Base-by-base conservation (phyloP, 768 basidiomycete genomes). In the Neoboletus magnificus region DNA sequence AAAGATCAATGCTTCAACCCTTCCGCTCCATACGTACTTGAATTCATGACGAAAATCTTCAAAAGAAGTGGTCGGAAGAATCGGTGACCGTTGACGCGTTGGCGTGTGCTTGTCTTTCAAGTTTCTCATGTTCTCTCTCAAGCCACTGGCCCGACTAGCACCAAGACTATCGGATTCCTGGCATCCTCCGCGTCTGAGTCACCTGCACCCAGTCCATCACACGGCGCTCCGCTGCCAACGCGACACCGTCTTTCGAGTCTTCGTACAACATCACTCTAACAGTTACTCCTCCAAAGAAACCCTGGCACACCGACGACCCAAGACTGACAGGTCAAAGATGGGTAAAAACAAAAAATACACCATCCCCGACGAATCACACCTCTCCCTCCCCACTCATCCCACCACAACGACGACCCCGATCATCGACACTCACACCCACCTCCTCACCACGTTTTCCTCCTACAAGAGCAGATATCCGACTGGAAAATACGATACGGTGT, bases 361-460 rank as follows among this genome's bases (percentile, higher is more conserved):
- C 30, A 41, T 65, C 9, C 71, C 73, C 0, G 18, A 64, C 45
- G 76, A 77, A 56, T 64, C 69, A 27, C 63, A 72, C 48, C 74
- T 77, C 32, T 35, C 57, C 2, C 65, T 77, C 4, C 74, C 76
- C 6, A 52, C 49, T 1, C 72, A 71, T 40, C 48, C 60, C 15
- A 49, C 39, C 44, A 41, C 62, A 30, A 48, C 62, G 3, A 45
- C 61, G 20, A 65, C 60, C 3, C 72, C 78, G 3, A 82, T 93
- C 61, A 76, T 93, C 18, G 92, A 94, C 72, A 93, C 91, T 0
- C 92, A 94, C 72, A 91, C 89, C 0, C 92, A 93, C 63, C 74
- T 93, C n/a, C 76, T 85, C 10, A 82, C 87, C 0, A 94, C 91
- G 0, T 93, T 81, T 61, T 75, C 77, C 1, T 63, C 75, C 18